Percentiles rank a stretch among this genome's conserved stretches.
phyloP scores from a whole-genome alignment of 306 rosid genomes.

The Nissolia schottii region DNA sequence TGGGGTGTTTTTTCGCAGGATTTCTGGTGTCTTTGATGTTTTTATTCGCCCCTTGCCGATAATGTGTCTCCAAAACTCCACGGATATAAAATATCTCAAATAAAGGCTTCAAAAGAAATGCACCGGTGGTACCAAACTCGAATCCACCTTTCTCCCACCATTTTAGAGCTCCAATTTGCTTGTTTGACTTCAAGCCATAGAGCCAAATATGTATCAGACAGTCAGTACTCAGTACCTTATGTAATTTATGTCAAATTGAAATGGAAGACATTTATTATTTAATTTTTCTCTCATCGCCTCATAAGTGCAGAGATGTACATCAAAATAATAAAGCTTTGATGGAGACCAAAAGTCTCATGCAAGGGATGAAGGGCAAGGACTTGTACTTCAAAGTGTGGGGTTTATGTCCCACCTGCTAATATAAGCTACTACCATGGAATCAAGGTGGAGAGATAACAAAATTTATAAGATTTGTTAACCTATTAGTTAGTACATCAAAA shows the following conservation, averaged over 20 bases:
- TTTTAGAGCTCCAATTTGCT: background rate
- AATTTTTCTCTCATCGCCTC: background rate
- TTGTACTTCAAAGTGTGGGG: too few species aligned
- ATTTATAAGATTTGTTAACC: too few species aligned
- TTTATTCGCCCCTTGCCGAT: background rate
- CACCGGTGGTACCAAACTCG: too few species aligned
- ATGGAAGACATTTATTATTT: background rate
- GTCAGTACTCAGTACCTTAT: background rate
- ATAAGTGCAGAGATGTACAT: background rate
- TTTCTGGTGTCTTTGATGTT: background rate
- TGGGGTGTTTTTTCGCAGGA: conserved; percentile 6
- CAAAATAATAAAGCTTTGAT: background rate
- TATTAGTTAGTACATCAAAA: too few species aligned
- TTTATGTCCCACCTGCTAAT: too few species aligned
- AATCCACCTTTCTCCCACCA: background rate
- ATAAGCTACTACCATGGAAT: too few species aligned
- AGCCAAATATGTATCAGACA: background rate
- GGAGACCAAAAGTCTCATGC: too few species aligned
- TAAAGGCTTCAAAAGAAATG: background rate
- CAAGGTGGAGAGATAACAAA: too few species aligned
- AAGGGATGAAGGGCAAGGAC: too few species aligned
- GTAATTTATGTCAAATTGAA: background rate
- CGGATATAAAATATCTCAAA: background rate
- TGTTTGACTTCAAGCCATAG: background rate
- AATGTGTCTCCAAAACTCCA: background rate